phyloP scores from a whole-genome alignment of 1,139 yeast genomes.

The Wickerhamomyces sp. region DNA sequence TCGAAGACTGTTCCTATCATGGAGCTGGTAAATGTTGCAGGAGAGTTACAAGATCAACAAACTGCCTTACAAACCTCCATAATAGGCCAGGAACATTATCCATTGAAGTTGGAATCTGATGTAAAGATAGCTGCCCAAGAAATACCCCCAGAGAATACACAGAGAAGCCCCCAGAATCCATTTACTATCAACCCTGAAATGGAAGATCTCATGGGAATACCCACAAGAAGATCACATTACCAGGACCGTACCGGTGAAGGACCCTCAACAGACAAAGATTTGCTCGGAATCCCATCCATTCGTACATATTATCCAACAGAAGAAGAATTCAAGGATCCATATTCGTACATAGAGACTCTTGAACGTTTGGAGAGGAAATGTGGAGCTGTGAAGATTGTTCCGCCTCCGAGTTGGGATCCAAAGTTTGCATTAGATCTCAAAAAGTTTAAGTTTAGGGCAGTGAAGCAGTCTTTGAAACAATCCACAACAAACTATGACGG shows the following conservation, averaged over 20 bases:
- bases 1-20: too few relatives aligned
- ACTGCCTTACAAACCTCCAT: neutral
- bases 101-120: too few relatives aligned
- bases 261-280: neutral
- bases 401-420: constrained; percentile 30
- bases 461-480: constrained; percentile 45
- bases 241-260: neutral
- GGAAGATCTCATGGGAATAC: neutral
- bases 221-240: neutral
- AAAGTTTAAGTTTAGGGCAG: constrained; percentile 52
- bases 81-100: neutral
- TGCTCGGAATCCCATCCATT: constrained; percentile 6
- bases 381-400: constrained; percentile 67
- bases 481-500: constrained; percentile 27
- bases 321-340: constrained; percentile 45
- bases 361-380: constrained; percentile 41
- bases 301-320: constrained; percentile 45
- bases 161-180: neutral
- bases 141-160: neutral
- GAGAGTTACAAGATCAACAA: too few relatives aligned
- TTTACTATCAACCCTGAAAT: neutral
- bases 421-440: constrained; percentile 45
- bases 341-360: constrained; percentile 44
- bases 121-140: neutral
- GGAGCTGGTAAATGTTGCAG: too few relatives aligned